Percentiles rank a stretch among this genome's conserved stretches.
Evolutionary conservation across 768 basidiomycete species (phyloP).

Genomic region (Tricholoma sp.): DNA sequence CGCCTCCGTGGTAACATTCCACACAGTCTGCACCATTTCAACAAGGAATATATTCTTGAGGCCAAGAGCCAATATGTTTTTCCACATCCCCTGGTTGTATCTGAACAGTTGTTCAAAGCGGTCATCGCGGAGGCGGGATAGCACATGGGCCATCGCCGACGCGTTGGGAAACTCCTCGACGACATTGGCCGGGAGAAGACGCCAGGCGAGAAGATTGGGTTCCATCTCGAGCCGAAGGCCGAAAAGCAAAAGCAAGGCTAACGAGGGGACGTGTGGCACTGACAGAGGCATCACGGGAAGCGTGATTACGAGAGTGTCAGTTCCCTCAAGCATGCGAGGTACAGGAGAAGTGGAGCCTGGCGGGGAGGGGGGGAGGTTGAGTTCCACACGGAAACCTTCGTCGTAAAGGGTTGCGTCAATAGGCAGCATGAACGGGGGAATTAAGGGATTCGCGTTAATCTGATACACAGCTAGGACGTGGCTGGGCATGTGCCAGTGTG

Average conservation of each 20-base stretch:
- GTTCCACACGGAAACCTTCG: constrained; percentile 29
- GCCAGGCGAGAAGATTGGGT: constrained; percentile 40
- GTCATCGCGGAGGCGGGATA: constrained; percentile 35
- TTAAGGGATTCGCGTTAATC: constrained; percentile 18
- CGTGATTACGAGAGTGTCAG: constrained; percentile 31
- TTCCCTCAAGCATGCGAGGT: constrained; percentile 18
- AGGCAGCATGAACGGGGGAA: constrained; percentile 43
- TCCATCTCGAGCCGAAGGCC: constrained; percentile 49
- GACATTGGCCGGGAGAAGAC: constrained; percentile 48
- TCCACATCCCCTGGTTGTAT: constrained; percentile 61
- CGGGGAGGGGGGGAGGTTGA: constrained; percentile 28
- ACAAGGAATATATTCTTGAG: constrained; percentile 40
- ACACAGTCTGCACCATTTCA: constrained; percentile 52
- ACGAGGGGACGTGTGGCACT: constrained; percentile 50
- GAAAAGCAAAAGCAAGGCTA: constrained; percentile 56
- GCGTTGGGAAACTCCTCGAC: constrained; percentile 60
- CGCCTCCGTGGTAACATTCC: constrained; percentile 76
- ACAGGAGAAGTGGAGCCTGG: constrained; percentile 29
- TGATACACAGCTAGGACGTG: constrained; percentile 49
- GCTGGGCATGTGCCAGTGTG: constrained; percentile 38
- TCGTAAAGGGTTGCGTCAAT: constrained; percentile 45
- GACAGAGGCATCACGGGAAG: constrained; percentile 46
- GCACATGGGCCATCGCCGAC: constrained; percentile 49
- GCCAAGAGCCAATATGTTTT: constrained; percentile 54
- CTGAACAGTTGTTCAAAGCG: constrained; percentile 30